phyloP scores from a whole-genome alignment of 169 alveolate species.

The Haemoproteus tartakovskyi region DNA sequence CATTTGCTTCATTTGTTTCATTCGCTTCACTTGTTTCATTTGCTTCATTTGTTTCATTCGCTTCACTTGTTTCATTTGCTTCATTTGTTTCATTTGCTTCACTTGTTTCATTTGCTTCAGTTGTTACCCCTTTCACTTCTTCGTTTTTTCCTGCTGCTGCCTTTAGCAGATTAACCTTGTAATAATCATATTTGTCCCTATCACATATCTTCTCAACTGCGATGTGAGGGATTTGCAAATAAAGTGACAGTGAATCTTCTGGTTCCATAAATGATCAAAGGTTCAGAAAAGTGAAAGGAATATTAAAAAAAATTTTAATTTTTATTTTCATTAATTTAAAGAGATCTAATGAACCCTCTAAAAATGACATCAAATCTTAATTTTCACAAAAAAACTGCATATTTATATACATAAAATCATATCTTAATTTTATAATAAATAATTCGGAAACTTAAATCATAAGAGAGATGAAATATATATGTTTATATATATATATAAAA shows the following conservation, averaged over 20 bases:
- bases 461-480: too few relatives aligned
- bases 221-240: constrained; percentile 45
- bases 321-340: too few relatives aligned
- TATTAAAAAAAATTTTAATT: too few relatives aligned
- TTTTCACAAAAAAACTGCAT: too few relatives aligned
- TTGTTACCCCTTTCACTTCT: not conserved
- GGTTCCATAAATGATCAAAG: constrained; percentile 43
- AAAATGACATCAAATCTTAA: too few relatives aligned
- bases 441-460: too few relatives aligned
- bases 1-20: constrained; percentile 25
- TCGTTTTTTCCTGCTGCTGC: not conserved
- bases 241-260: constrained; percentile 1
- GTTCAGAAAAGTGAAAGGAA: not conserved
- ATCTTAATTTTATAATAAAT: too few relatives aligned
- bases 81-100: not conserved
- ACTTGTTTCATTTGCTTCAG: too few relatives aligned
- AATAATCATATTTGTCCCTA: constrained; percentile 32
- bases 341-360: too few relatives aligned
- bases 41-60: constrained; percentile 27
- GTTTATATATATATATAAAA: too few relatives aligned
- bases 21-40: constrained; percentile 44
- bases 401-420: too few relatives aligned
- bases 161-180: constrained; percentile 14
- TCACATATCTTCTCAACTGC: constrained; percentile 13
- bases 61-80: not conserved